These are phyloP conservation scores for Camellia oleifera DNA, from an alignment of 179 eudicot species.

Conservation along the genomic window DNA sequence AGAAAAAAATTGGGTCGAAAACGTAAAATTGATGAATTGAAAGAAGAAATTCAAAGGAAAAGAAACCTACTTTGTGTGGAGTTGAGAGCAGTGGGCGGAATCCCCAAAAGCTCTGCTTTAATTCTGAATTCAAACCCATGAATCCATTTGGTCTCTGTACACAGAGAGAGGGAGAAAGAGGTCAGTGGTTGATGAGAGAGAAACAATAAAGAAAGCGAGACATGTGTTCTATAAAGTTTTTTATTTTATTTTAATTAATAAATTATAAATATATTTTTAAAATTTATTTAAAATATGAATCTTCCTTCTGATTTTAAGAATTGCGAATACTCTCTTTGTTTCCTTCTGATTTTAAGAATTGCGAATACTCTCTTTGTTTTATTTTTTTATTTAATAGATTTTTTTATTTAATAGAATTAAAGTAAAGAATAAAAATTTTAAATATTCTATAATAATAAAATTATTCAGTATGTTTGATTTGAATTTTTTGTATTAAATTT, in stretches of 20 bases:
- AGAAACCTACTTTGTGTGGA: constrained; percentile 8
- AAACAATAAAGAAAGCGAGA: not conserved
- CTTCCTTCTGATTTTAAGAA: too few relatives aligned
- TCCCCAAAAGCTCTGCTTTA: constrained; percentile 16
- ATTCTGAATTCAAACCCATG: constrained; percentile 25
- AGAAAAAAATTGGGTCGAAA: not conserved
- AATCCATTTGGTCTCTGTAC: constrained; percentile 25
- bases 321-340: too few relatives aligned
- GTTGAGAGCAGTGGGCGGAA: constrained; percentile 13
- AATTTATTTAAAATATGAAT: too few relatives aligned
- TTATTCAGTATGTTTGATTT: too few relatives aligned
- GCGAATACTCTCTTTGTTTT: too few relatives aligned
- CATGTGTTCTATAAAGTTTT: not conserved
- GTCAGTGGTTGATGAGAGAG: constrained; percentile 21
- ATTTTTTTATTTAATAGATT: too few relatives aligned
- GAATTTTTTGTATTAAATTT: too few relatives aligned
- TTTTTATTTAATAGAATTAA: too few relatives aligned
- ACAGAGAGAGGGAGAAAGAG: not conserved
- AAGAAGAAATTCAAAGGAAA: constrained; percentile 1
- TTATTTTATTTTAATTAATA: not conserved
- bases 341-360: too few relatives aligned
- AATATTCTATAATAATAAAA: too few relatives aligned
- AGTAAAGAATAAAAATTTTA: too few relatives aligned
- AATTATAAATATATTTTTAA: too few relatives aligned
- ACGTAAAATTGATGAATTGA: not conserved